Evolutionary conservation across 306 rosid genomes (phyloP).

Genomic region (Hippophae rhamnoides): DNA sequence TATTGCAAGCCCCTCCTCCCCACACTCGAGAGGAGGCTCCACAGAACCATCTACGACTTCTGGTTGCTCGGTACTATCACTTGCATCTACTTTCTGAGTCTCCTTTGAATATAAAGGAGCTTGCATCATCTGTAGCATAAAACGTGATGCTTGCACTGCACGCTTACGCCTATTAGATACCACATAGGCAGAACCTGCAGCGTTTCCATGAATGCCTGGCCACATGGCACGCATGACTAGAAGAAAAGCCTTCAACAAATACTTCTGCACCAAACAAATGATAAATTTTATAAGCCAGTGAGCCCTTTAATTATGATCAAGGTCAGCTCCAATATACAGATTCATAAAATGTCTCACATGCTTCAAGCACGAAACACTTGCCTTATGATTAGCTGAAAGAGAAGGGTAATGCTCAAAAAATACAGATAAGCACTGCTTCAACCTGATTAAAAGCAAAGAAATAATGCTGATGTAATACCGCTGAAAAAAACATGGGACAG

Average conservation of each 20-base stretch:
- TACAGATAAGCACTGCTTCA: slow-evolving; percentile 84
- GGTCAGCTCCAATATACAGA: background rate
- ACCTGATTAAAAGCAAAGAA: slow-evolving; percentile 33
- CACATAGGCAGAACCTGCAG: slow-evolving; percentile 43
- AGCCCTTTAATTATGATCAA: background rate
- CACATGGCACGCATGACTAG: slow-evolving; percentile 84
- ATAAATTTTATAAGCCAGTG: slow-evolving; percentile 13
- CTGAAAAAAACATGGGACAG: background rate
- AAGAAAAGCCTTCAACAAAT: slow-evolving; percentile 69
- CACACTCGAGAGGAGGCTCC: slow-evolving; percentile 61
- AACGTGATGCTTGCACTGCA: slow-evolving; percentile 89
- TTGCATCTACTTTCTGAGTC: slow-evolving; percentile 38
- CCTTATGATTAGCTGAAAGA: slow-evolving; percentile 74
- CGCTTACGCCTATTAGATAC: slow-evolving; percentile 81
- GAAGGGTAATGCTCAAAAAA: slow-evolving; percentile 92
- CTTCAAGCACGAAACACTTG: slow-evolving; percentile 20
- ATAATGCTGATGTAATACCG: slow-evolving; percentile 9
- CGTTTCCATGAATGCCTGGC: slow-evolving; percentile 76
- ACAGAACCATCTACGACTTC: slow-evolving; percentile 35
- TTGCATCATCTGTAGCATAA: slow-evolving; percentile 94
- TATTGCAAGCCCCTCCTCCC: slow-evolving; percentile 85
- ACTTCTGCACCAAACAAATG: slow-evolving; percentile 42
- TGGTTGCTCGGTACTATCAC: slow-evolving; percentile 26
- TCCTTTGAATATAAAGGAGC: slow-evolving; percentile 51
- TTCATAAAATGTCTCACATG: background rate